Evolutionary conservation across 2,329 filamentous ascomycete species (phyloP).

Genomic region (Colletotrichum lini): DNA sequence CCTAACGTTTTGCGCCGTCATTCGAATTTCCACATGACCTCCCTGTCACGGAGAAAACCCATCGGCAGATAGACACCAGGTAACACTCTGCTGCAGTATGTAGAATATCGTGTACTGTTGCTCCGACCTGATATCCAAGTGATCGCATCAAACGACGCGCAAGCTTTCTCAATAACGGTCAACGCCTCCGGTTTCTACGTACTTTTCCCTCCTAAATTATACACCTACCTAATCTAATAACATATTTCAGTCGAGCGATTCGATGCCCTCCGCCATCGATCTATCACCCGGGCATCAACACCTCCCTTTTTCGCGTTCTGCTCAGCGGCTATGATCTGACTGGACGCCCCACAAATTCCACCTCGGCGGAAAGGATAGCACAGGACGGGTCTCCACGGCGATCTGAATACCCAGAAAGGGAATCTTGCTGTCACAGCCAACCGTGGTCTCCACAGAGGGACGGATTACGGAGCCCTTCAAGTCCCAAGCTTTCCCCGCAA

Average conservation of each 20-base stretch:
- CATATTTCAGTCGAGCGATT: background rate
- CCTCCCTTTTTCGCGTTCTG: background rate
- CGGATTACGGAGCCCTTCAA: background rate
- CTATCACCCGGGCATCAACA: too few relatives aligned
- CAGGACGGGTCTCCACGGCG: conserved; percentile 22
- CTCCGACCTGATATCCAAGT: too few relatives aligned
- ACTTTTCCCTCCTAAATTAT: too few relatives aligned
- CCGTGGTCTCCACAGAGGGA: background rate
- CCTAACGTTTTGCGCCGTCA: background rate
- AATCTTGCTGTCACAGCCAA: conserved; percentile 29
- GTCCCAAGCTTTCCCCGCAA: conserved; percentile 34
- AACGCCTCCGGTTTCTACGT: too few relatives aligned
- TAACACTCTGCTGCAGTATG: background rate
- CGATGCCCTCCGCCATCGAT: too few relatives aligned
- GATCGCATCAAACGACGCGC: too few relatives aligned
- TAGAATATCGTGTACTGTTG: too few relatives aligned
- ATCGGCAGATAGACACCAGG: background rate
- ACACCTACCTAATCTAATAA: background rate
- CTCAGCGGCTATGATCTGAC: background rate
- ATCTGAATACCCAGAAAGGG: conserved; percentile 44
- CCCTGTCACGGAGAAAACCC: conserved; percentile 5
- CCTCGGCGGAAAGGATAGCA: background rate
- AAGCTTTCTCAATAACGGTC: background rate
- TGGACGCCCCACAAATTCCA: background rate
- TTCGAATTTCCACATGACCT: background rate